phyloP scores from a whole-genome alignment of 176 grass and related monocot genomes.

The Eragrostis curvula region DNA sequence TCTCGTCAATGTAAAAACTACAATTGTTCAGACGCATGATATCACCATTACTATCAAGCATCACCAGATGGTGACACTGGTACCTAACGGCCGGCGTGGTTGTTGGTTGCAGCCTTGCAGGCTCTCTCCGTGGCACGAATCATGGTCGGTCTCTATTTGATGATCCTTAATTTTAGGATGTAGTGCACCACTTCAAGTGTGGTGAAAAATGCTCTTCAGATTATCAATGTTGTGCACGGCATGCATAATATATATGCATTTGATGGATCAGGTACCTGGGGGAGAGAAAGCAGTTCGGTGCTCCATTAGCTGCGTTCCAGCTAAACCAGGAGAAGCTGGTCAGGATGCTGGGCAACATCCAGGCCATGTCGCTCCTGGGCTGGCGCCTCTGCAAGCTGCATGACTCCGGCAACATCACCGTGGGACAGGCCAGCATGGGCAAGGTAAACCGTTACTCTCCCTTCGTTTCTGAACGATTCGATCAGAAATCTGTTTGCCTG shows the following conservation, averaged over 20 bases:
- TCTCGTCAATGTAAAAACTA: conserved; percentile 60
- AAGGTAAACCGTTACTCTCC: conserved; percentile 24
- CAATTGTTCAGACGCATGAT: no score
- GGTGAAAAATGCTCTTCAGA: no score
- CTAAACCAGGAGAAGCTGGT: conserved; percentile 70
- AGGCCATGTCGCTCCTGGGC: conserved; percentile 59
- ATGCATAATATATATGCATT: no score
- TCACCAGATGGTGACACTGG: no score
- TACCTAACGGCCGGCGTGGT: no score
- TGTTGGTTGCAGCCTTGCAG: no score
- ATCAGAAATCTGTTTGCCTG: no score
- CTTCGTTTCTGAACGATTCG: background rate
- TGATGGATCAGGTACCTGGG: conserved; percentile 54
- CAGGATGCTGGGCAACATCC: conserved; percentile 70
- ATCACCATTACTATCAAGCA: no score
- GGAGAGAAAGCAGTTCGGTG: conserved; percentile 77
- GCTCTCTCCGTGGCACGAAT: background rate
- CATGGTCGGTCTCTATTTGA: no score
- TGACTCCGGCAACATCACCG: conserved; percentile 52
- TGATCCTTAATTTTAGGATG: no score
- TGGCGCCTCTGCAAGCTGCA: conserved; percentile 63
- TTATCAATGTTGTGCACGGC: no score
- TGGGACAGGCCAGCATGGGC: conserved; percentile 60
- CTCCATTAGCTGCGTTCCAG: conserved; percentile 61
- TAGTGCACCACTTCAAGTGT: no score